phyloP scores from a whole-genome alignment of 129 eudicot species.

The Logfia minima region DNA sequence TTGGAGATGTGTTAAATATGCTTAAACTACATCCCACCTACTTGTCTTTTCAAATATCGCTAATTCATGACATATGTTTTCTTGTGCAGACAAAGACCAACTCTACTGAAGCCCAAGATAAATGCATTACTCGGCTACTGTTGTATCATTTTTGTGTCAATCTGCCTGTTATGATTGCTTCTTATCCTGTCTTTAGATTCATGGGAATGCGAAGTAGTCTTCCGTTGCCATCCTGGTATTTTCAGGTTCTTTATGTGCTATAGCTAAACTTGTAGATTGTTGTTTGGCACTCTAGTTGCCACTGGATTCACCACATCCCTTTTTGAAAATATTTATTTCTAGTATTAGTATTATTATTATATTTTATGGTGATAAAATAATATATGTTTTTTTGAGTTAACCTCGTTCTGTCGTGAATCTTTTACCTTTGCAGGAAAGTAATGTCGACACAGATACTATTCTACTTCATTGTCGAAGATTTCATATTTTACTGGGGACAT shows the following conservation, averaged over 20 bases:
- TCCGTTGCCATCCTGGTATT: conserved; percentile 98
- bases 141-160: conserved; percentile 94
- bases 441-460: conserved; percentile 75
- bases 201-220: conserved; percentile 99
- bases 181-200: conserved; percentile 88
- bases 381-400: conserved; percentile 2
- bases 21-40: not conserved
- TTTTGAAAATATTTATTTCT: not conserved
- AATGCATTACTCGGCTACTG: conserved; percentile 75
- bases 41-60: not conserved
- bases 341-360: not conserved
- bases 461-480: conserved; percentile 96
- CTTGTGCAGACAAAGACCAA: conserved; percentile 69
- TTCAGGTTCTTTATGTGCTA: conserved; percentile 64
- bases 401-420: conserved; percentile 1
- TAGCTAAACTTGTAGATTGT: conserved; percentile 4
- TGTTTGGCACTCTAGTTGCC: conserved; percentile 13
- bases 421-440: conserved; percentile 71
- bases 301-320: conserved; percentile 10
- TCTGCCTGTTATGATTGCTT: conserved; percentile 87
- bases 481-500: conserved; percentile 99
- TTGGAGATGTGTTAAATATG: conserved; percentile 1
- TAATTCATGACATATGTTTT: not conserved
- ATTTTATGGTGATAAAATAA: not conserved
- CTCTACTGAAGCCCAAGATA: conserved; percentile 87